Conservation (phyloP, 2,329 filamentous ascomycete species). For the Venturia carpophila region DNA sequence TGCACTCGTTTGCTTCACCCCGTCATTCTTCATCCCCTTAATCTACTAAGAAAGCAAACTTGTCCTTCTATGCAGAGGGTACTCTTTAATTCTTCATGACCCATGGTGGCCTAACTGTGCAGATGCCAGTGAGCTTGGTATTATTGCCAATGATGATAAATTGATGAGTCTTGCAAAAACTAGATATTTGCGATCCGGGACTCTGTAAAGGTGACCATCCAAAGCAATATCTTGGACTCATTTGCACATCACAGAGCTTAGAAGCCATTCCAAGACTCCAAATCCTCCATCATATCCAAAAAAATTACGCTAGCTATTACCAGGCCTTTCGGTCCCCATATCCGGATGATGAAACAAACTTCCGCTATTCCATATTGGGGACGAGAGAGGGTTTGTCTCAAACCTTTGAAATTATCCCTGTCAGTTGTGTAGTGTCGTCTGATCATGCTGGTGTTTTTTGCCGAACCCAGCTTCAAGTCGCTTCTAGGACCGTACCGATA, state of each 20-base stretch:
- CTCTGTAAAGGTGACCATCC: constrained; percentile 14
- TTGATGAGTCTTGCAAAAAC: background rate
- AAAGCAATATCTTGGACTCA: too few relatives aligned
- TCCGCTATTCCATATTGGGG: background rate
- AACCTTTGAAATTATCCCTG: background rate
- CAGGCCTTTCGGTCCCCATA: background rate
- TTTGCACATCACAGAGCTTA: too few relatives aligned
- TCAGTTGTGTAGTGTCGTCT: background rate
- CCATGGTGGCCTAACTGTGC: background rate
- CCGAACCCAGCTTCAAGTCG: too few relatives aligned
- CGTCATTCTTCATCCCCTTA: background rate
- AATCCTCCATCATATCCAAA: background rate
- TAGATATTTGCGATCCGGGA: constrained; percentile 7
- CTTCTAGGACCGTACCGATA: too few relatives aligned
- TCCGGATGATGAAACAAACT: background rate
- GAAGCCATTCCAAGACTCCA: constrained; percentile 18
- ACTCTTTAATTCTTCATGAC: too few relatives aligned
- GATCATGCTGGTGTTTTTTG: too few relatives aligned
- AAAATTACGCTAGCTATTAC: constrained; percentile 15
- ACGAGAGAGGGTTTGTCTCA: constrained; percentile 3
- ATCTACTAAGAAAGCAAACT: constrained; percentile 15
- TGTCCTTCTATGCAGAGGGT: background rate
- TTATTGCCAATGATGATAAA: background rate
- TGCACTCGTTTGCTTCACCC: constrained; percentile 12
- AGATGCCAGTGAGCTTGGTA: background rate